These are phyloP conservation scores for Solanum acaule DNA, from an alignment of 257 asterid species.

Conservation along the genomic window DNA sequence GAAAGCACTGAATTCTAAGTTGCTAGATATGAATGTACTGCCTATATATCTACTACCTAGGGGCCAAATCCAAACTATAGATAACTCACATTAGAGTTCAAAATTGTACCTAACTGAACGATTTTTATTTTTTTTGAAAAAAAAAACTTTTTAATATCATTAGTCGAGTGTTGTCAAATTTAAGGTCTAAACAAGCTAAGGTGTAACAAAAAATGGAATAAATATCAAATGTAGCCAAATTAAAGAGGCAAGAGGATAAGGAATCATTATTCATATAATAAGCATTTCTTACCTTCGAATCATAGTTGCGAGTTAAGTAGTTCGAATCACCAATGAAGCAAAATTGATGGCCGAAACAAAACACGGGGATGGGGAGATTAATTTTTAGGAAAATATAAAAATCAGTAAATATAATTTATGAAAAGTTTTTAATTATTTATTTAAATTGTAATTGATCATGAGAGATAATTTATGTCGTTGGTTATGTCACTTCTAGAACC, in stretches of 20 bases:
- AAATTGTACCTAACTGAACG: background rate
- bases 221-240: background rate
- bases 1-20: background rate
- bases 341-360: background rate
- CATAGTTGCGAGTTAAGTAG: no score
- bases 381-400: background rate
- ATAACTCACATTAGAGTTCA: background rate
- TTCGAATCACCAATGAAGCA: background rate
- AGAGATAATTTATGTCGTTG: background rate
- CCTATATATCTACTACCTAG: background rate
- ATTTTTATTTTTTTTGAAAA: background rate
- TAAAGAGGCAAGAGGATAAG: background rate
- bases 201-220: background rate
- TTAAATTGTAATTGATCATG: background rate
- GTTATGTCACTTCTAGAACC: background rate
- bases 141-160: no score
- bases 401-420: background rate
- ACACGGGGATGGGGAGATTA: background rate
- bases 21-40: background rate
- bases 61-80: conserved; percentile 16
- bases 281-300: background rate
- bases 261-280: background rate
- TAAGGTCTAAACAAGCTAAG: background rate
- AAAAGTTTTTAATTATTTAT: background rate
- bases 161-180: background rate